These are phyloP conservation scores for Starmerella powellii DNA, from an alignment of 805 yeast genomes.

Conservation along the genomic window DNA sequence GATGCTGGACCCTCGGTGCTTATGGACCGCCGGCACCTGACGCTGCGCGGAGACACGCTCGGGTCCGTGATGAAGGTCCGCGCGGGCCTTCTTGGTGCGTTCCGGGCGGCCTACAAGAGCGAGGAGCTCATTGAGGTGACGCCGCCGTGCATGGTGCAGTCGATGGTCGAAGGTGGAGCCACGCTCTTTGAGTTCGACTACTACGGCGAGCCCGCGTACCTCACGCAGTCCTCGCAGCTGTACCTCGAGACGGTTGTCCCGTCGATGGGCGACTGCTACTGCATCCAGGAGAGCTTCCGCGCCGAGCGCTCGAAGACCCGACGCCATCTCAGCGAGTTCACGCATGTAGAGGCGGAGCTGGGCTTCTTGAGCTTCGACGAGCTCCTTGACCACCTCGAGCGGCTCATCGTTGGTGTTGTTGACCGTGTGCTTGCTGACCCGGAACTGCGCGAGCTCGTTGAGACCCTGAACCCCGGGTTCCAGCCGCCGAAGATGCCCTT, in stretches of 20 bases:
- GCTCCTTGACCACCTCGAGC: slow-evolving; percentile 72
- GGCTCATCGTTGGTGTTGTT: slow-evolving; percentile 54
- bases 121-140: slow-evolving; percentile 80
- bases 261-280: slow-evolving; percentile 90
- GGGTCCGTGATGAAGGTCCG: slow-evolving; percentile 91
- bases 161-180: slow-evolving; percentile 98
- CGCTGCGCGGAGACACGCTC: slow-evolving; percentile 92
- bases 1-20: slow-evolving; percentile 85
- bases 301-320: slow-evolving; percentile 98
- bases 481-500: slow-evolving; percentile 75
- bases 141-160: slow-evolving; percentile 99
- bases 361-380: slow-evolving; percentile 82
- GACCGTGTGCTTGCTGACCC: slow-evolving; percentile 78
- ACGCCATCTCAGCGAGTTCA: slow-evolving; percentile 93
- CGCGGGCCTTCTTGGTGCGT: slow-evolving; percentile 57
- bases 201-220: slow-evolving; percentile 92
- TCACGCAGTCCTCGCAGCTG: slow-evolving; percentile 94
- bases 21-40: slow-evolving; percentile 87
- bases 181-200: slow-evolving; percentile 86
- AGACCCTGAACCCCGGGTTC: slow-evolving; percentile 87
- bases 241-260: slow-evolving; percentile 95
- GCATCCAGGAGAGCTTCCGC: slow-evolving; percentile 96
- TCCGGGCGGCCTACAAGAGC: slow-evolving; percentile 67
- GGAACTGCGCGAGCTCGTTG: slow-evolving; percentile 75
- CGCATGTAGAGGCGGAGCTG: slow-evolving; percentile 92